A percentile compares a stretch with the other conserved stretches of the same genome.
Evolutionary conservation across 1,139 yeast genomes (phyloP).

Genomic region (Hyphopichia wangnamkhiaoensis): DNA sequence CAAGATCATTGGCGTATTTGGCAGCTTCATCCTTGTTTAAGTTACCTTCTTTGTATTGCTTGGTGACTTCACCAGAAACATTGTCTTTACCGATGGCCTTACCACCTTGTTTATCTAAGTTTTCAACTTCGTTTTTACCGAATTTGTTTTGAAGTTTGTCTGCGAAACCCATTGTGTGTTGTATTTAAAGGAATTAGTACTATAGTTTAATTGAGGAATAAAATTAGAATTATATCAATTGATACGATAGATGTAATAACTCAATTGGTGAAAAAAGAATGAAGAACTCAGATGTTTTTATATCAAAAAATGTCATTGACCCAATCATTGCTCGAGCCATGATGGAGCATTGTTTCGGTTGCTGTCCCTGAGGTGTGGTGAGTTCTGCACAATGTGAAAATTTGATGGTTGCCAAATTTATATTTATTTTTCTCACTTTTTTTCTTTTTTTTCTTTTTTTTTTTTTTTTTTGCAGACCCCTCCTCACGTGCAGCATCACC

Average conservation of each 20-base stretch:
- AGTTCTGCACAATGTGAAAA: not conserved
- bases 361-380: not conserved
- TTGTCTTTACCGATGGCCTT: constrained; percentile 24
- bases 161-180: constrained; percentile 34
- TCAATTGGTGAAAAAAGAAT: not conserved
- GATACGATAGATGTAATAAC: not conserved
- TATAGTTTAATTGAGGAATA: too few species aligned
- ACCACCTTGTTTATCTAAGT: constrained; percentile 22
- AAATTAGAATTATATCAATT: too few species aligned
- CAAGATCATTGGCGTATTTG: constrained; percentile 27
- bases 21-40: constrained; percentile 26
- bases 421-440: not conserved
- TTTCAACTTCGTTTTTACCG: constrained; percentile 21
- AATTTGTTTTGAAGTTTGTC: constrained; percentile 36
- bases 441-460: too few species aligned
- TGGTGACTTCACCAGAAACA: constrained; percentile 22
- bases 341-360: too few species aligned
- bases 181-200: too few species aligned
- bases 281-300: not conserved
- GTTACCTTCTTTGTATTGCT: constrained; percentile 33
- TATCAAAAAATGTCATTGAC: too few species aligned
- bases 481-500: constrained; percentile 1
- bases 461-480: too few species aligned
- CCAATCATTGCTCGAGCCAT: not conserved
- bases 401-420: not conserved